phyloP scores from a whole-genome alignment of 1,139 yeast species.

The Williopsis jadinii region DNA sequence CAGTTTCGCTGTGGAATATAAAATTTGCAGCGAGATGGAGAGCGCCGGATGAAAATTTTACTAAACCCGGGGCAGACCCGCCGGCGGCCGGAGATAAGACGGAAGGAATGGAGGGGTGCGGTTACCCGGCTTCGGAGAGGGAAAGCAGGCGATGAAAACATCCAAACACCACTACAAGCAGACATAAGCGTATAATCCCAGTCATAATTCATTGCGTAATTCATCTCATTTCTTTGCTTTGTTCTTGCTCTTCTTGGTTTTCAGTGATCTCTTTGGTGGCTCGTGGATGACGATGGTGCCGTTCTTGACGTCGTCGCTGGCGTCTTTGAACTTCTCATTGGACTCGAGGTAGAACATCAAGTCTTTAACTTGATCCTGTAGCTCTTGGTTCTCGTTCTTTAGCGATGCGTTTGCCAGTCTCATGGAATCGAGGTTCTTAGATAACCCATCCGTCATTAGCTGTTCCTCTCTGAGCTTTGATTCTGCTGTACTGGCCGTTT shows the following conservation, averaged over 20 bases:
- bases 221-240: too few relatives aligned
- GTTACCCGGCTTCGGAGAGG: too few relatives aligned
- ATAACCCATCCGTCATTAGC: constrained; percentile 48
- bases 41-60: too few relatives aligned
- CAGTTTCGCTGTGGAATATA: too few relatives aligned
- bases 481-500: constrained; percentile 9
- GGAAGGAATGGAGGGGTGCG: too few relatives aligned
- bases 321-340: constrained; percentile 62
- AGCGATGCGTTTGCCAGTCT: constrained; percentile 31
- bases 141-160: too few relatives aligned
- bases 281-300: constrained; percentile 49
- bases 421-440: constrained; percentile 48
- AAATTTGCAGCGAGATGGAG: too few relatives aligned
- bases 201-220: too few relatives aligned
- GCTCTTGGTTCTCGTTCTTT: constrained; percentile 38
- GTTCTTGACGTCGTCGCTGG: constrained; percentile 62
- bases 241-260: background rate
- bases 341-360: constrained; percentile 77
- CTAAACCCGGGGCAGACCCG: too few relatives aligned
- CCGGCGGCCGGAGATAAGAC: too few relatives aligned
- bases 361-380: constrained; percentile 69
- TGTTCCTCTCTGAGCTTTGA: constrained; percentile 39
- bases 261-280: constrained; percentile 1
- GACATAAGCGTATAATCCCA: too few relatives aligned
- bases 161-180: too few relatives aligned